Base-by-base conservation (phyloP, 2,329 filamentous ascomycete species). In the Colletotrichum melonis region DNA sequence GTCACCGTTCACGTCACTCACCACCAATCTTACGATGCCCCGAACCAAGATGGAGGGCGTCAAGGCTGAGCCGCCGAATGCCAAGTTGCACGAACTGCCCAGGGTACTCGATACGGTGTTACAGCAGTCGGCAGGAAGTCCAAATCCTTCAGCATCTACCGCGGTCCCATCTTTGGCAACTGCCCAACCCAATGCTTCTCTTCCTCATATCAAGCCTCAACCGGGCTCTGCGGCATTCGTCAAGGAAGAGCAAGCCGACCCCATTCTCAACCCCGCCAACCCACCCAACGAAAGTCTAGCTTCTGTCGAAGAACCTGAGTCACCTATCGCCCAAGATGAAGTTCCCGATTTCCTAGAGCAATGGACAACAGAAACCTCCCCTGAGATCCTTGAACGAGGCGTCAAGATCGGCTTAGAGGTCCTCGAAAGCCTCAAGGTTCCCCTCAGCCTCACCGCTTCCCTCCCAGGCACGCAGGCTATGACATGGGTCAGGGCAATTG, bases 401-500 rank as follows among this genome's bases (percentile, higher is more conserved):
- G 54, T 72, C 12, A 32, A 38, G 14, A 46, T 52, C 8, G 72
- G 72, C 26, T 42, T 72, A 42, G 58, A 72, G 9, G 42, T 74
- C 6, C 60, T 74, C 12, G 56, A 70, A 14, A 63, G 32, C 14
- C 32, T 74, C 56, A 69, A 73, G 52, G 3, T 38, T 9, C 49
- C 66, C 7, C 49, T 74, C 52, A 11, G 49, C 4, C 46, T 58
- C 14, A 56, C 69, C 5, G 35, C 49, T 22, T 38, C 46, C 11
- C 32, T 68, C 14, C 19, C 54, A 28, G 65, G 69, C n/a, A 73
- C 63, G 14, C 54, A 69, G 26, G 60, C 19, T 9, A n/a, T 42
- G 12, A 26, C 28, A 11, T 75, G 70, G 70, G 22, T 74, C 19
- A 67, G 70, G 16, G 59, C 60, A 2, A 73, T 73, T n/a, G 32